Evolutionary conservation across 2,329 filamentous ascomycete genomes (phyloP).

Genomic region (Diplodia mutila): DNA sequence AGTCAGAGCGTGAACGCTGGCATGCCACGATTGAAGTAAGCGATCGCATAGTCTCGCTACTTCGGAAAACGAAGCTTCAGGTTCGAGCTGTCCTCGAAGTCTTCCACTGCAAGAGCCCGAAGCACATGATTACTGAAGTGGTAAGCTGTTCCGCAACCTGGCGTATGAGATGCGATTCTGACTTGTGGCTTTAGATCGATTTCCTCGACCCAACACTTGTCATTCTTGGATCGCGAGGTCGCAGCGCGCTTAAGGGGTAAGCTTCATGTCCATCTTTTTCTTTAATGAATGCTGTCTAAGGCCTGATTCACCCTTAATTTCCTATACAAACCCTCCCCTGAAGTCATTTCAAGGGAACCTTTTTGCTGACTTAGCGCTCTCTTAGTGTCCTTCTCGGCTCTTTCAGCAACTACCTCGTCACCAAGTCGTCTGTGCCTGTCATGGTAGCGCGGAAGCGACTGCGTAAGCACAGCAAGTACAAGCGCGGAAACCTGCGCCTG

Average conservation of each 20-base stretch:
- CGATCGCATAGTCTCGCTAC: constrained; percentile 77
- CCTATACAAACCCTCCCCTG: neutral
- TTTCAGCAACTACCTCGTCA: constrained; percentile 96
- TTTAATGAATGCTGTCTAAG: neutral
- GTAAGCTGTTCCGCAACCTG: constrained; percentile 46
- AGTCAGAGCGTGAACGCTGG: constrained; percentile 75
- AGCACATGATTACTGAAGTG: constrained; percentile 94
- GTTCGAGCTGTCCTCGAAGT: constrained; percentile 94
- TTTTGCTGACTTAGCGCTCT: constrained; percentile 1
- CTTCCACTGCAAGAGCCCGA: constrained; percentile 96
- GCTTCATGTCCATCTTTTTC: constrained; percentile 35
- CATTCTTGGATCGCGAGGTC: constrained; percentile 86
- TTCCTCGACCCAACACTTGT: constrained; percentile 88
- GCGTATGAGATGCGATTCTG: neutral
- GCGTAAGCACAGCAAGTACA: constrained; percentile 82
- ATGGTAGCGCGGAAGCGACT: constrained; percentile 96
- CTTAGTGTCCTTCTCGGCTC: constrained; percentile 87
- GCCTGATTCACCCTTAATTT: neutral
- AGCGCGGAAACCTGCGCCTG: constrained; percentile 69
- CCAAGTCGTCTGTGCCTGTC: constrained; percentile 93
- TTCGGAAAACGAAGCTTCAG: constrained; percentile 90
- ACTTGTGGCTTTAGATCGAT: constrained; percentile 66
- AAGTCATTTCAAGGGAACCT: neutral
- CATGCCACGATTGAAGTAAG: constrained; percentile 84
- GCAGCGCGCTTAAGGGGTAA: constrained; percentile 91